Conservation (phyloP, 2,329 filamentous ascomycete genomes). For the Claviceps sp. region DNA sequence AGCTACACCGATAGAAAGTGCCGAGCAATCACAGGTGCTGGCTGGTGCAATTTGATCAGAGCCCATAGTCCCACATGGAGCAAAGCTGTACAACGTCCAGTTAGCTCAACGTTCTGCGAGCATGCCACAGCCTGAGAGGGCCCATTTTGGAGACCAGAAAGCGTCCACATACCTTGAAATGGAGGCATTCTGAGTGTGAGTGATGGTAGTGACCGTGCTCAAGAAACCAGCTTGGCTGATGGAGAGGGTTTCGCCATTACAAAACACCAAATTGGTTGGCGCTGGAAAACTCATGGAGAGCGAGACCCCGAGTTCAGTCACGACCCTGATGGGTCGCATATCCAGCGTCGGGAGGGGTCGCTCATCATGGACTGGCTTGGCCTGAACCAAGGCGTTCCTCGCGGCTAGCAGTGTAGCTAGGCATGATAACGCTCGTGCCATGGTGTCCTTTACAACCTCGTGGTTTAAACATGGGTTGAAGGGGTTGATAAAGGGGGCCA, state of each 20-base stretch:
- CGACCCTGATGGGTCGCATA: not conserved
- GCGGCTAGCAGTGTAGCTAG: not conserved
- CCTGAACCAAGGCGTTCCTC: not conserved
- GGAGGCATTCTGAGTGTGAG: not conserved
- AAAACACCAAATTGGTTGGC: not conserved
- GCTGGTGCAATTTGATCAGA: not conserved
- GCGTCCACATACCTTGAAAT: not conserved
- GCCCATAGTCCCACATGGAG: not conserved
- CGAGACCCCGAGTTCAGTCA: not conserved
- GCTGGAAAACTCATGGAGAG: not conserved
- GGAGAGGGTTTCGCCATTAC: not conserved
- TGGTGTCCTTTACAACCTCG: not conserved
- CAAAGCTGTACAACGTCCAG: not conserved
- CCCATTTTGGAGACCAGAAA: not conserved
- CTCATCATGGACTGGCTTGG: not conserved
- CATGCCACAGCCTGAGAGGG: too few species aligned
- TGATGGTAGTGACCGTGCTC: not conserved
- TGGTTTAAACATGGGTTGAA: too few species aligned
- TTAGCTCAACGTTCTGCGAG: not conserved
- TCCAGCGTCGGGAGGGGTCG: not conserved
- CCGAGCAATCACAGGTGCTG: not conserved
- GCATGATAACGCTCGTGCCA: not conserved
- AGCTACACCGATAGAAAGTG: not conserved
- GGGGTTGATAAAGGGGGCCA: not conserved
- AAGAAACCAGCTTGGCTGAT: not conserved